Percentiles rank a stretch among this genome's conserved stretches.
These are phyloP conservation scores for Corchorus capsularis DNA, from an alignment of 345 rosid species.

Conservation along the genomic window DNA sequence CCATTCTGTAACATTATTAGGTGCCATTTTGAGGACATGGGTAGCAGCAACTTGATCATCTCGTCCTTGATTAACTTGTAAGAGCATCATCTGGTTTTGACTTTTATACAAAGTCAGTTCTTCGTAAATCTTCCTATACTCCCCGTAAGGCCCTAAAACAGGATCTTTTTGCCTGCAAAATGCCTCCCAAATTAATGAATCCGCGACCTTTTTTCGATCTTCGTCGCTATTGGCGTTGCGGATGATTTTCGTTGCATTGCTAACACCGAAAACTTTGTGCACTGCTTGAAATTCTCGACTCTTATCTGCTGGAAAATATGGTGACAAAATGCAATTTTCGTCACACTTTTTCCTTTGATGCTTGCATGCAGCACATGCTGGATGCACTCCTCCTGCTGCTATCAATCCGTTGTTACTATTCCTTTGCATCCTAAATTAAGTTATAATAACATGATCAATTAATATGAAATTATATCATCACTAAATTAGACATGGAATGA, in stretches of 20 bases:
- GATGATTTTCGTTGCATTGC: conserved; percentile 60
- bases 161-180: conserved; percentile 67
- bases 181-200: conserved; percentile 88
- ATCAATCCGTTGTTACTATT: not conserved
- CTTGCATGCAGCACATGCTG: conserved; percentile 73
- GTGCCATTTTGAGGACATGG: not conserved
- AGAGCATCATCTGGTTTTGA: conserved; percentile 14
- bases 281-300: conserved; percentile 51
- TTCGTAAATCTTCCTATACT: conserved; percentile 50
- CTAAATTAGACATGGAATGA: too few species aligned
- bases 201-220: conserved; percentile 47
- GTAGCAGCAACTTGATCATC: not conserved
- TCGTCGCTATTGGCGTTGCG: conserved; percentile 35
- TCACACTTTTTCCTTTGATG: conserved; percentile 61
- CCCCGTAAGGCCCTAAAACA: conserved; percentile 58
- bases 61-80: not conserved
- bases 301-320: conserved; percentile 49
- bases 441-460: too few species aligned
- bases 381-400: conserved; percentile 22
- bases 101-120: conserved; percentile 53
- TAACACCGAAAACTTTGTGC: conserved; percentile 55
- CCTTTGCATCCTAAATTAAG: conserved; percentile 13
- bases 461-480: too few species aligned
- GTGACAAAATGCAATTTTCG: conserved; percentile 48
- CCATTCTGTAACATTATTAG: conserved; percentile 17